Conservation (phyloP, 1,284 basidiomycete genomes). For the Vanrija pseudolonga region DNA sequence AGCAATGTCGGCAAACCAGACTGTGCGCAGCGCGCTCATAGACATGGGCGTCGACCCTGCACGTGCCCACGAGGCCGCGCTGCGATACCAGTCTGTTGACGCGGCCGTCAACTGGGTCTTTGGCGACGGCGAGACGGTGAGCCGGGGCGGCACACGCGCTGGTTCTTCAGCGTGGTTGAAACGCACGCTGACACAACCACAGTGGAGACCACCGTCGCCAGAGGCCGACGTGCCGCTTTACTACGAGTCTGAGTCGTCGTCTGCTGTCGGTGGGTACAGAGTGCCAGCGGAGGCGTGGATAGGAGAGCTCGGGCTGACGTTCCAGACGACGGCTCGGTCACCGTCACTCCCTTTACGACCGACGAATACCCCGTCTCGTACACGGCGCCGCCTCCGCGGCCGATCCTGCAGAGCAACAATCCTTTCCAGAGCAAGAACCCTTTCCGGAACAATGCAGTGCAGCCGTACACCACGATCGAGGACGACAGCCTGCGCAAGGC, state of each 20-base stretch:
- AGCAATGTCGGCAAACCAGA: conserved; percentile 26
- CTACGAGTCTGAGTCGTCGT: not conserved
- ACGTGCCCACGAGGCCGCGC: conserved; percentile 33
- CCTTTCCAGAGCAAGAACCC: conserved; percentile 27
- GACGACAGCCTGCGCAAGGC: conserved; percentile 26
- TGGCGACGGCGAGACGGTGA: conserved; percentile 36
- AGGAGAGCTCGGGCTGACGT: not conserved
- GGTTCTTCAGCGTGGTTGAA: no score
- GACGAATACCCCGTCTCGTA: not conserved
- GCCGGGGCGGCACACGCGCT: not conserved
- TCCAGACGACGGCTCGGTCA: not conserved
- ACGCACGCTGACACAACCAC: not conserved
- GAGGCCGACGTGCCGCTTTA: not conserved
- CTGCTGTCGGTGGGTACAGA: not conserved
- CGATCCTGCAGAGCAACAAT: conserved; percentile 7
- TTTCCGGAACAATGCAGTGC: conserved; percentile 7
- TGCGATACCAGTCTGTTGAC: conserved; percentile 28
- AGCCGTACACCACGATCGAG: conserved; percentile 10
- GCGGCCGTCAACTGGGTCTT: conserved; percentile 46
- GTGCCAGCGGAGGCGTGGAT: no score
- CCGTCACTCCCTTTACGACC: not conserved
- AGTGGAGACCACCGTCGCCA: conserved; percentile 10
- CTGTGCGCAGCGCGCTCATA: conserved; percentile 22
- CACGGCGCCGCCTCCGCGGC: not conserved
- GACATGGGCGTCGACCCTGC: conserved; percentile 38